Evolutionary conservation across 163 green algal genomes (phyloP), one percentile per base, ranked within the genome.

Genomic region (Picocystis sp.): DNA sequence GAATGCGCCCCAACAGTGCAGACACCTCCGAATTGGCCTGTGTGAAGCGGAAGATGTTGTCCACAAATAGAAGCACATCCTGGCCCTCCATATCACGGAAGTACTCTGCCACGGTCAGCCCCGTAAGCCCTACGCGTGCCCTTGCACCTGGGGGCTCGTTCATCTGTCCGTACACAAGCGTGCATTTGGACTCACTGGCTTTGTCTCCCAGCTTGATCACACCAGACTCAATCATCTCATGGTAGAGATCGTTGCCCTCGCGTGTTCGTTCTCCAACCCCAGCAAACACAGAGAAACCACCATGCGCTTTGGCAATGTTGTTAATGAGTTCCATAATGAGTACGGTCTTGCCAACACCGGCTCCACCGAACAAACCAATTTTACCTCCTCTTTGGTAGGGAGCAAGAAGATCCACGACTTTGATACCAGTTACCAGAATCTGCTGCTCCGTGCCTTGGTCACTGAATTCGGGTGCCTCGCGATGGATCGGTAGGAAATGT

Each of bases 301-400:
- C 91, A 68, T 98, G 91, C 22, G 66, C 91, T 73, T 98, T 98
- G 58, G 91, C 91, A 42, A 99, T 80, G 73, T 99, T 99, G 78
- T 99, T 99, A 72, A 99, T 99, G 21, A 99, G 89, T 78, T 99
- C 91, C 91, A 98, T 98, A 60, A 99, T 99, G 11, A 99, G 80
- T 72, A 99, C 91, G 2, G 91, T 99, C 83, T 99, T 99, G 58
- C 91, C 91, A 8, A 99, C 91, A 62, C 91, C 91, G 29, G 91
- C 91, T 60, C 89, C 89, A 22, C 90, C 90, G 59, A 99, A 99
- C 29, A 99, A 80, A 15, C 91, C 91, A 71, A 99, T 99, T 79
- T 99, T 99, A 47, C 91, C 91, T 71, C 91, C 91, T 59, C 83
- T 77, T 75, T 96, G 87, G 74, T 99, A 99, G 24, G 91, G 91